Evolutionary conservation across 1,284 basidiomycete species (phyloP), one percentile per base, ranked within the genome.

Genomic region (Inonotus hispidus): DNA sequence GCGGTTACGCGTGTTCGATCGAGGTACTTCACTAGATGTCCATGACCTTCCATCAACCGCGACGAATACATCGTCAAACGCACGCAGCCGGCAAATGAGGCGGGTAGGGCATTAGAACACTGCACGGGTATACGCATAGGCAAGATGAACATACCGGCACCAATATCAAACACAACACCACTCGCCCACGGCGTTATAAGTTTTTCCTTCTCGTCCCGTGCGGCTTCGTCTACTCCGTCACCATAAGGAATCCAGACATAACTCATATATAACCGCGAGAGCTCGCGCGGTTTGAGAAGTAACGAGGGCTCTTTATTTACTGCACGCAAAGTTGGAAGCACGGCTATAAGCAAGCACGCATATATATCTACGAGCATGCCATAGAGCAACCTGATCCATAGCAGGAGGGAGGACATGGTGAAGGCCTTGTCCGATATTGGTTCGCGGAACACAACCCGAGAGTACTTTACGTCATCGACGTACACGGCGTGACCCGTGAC

Each of bases 101-200:
- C n/a, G n/a, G n/a, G n/a, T n/a, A n/a, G n/a, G n/a, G n/a, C n/a
- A n/a, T n/a, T n/a, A n/a, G n/a, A n/a, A n/a, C 32, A 21, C 3
- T 4, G 23, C 8, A 23, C 21, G 13, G 4, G 46, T 21, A 49
- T 7, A 21, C 23, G 14, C 19, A 23, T 4, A 37, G 10, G 32
- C 25, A 1, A 2, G 2, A 10, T 38, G 25, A 45, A 67, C 71
- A 61, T 62, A 84, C 87, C 88, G 70, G 88, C 87, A 16, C 88
- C 88, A 35, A 90, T 65, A 65, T 90, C 88, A 23, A 90, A 74
- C 1, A 90, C 84, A 1, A 82, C 73, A 2, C 88, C 88, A 11
- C 71, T 66, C 1, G 87, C 85, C 65, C 85, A 71, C 0, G 75
- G 74, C 0, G 77, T 76, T 53, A 90, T 78, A 52, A 90, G 74